Evolutionary conservation across 371 early-diverging fungal species (phyloP), one percentile per base, ranked within the genome.

Genomic region (Mortierella sp.): DNA sequence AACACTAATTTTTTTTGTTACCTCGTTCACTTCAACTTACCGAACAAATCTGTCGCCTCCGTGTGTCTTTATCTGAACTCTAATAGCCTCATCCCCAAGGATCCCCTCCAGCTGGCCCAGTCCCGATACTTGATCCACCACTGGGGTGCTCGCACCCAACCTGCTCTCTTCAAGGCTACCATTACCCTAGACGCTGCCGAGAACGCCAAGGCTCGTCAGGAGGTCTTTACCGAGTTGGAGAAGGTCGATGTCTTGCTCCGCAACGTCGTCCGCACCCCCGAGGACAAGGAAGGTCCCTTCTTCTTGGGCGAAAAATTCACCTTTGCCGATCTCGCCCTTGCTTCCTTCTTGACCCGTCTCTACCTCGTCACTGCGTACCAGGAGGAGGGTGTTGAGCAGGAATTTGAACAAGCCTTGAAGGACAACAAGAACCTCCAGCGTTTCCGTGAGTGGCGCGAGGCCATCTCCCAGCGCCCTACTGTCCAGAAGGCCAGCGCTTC

Each of bases 221-320:
- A 38, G 72, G 71, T 27, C 29, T 81, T 75, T 58, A 75, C 54
- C 41, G 76, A 68, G 87, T 75, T 72, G 76, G 88, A 72, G 70
- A 75, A 72, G 78, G 85, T 81, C 43, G 55, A 90, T 87, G 84
- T 83, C 86, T 81, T 49, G 18, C 68, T 75, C 10, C 56, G 44
- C 0, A 49, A 72, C 0, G 81, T 65, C 2, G 54, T 32, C 4
- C 54, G n/a, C 4, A 63, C 79, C 21, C 75, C 74, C 27, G 74
- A 79, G 27, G 68, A 68, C 12, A 29, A 89, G 27, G 84, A 88
- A 0, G 94, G 95, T 0, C 94, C 94, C 24, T 94, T 92, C 81
- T 93, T 93, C 88, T 75, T 91, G 29, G 93, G 93, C 38, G 78
- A 83, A n/a, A 79, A 89, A 44, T 94, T 89, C 60, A 90, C 92